Evolutionary conservation across 225 moss, liverwort and hornwort species (phyloP).

Genomic region (Neckera pumila): DNA sequence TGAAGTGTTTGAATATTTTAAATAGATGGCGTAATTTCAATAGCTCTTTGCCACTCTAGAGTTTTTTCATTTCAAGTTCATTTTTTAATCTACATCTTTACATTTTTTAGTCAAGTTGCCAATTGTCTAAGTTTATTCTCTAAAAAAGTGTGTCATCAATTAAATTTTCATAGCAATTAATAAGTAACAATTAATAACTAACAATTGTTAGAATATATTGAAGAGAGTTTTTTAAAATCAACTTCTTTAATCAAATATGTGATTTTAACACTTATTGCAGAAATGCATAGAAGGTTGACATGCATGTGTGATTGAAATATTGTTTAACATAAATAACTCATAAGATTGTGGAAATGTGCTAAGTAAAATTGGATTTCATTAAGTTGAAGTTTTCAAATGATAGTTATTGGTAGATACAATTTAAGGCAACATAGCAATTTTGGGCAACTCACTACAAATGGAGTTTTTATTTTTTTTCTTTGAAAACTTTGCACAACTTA

Average conservation of each 20-base stretch:
- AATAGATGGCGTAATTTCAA: neutral
- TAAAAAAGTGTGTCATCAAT: too few species aligned
- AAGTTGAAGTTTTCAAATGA: neutral
- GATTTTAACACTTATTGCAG: fast-evolving
- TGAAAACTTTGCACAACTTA: too few species aligned
- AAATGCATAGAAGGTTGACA: neutral
- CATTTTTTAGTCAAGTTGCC: neutral
- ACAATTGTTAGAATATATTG: neutral
- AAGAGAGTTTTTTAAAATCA: neutral
- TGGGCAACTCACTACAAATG: too few species aligned
- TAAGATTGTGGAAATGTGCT: neutral
- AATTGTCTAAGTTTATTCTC: too few species aligned
- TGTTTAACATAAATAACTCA: neutral
- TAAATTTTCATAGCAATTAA: neutral
- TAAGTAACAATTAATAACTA: neutral
- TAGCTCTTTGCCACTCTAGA: neutral
- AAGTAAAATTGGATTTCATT: neutral
- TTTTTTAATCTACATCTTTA: neutral
- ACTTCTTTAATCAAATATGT: neutral
- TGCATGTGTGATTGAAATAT: neutral
- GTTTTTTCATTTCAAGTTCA: neutral
- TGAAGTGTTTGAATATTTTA: too few species aligned
- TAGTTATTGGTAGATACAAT: neutral
- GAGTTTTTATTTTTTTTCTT: too few species aligned
- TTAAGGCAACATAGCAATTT: too few species aligned